Base-by-base conservation (phyloP, 2,329 filamentous ascomycete genomes). In the Chaetomiaceae sp. region DNA sequence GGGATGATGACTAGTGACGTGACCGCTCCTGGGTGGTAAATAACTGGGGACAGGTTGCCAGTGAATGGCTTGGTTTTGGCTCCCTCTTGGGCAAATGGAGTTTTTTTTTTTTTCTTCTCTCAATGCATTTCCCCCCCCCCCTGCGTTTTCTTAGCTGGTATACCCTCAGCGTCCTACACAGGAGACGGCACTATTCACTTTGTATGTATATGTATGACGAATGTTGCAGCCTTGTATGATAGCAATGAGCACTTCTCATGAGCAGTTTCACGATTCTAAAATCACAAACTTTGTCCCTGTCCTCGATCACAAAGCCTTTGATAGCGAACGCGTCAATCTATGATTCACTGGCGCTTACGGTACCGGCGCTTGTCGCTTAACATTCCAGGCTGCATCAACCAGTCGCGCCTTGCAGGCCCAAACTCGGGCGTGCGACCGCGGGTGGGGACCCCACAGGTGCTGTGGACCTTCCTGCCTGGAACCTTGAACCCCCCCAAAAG, bases 1-100 rank as follows among this genome's bases (percentile, higher is more conserved):
- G 76, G 51, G 78, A 80, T 52, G 75, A 77, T 25, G 54, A 51
- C 33, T 38, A 54, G 27, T 41, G 34, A 44, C 48, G 32, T n/a
- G n/a, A n/a, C 33, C 18, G 23, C 14, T 32, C 25, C 25, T 21
- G 14, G 23, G 16, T 34, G 34, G 7, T 29, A 34, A 16, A 40
- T 7, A n/a, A 13, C n/a, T 13, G 23, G 7, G 25, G 34, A 11
- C 6, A 14, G 11, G 16, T 7, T n/a, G n/a, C n/a, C n/a, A n/a
- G n/a, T n/a, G 42, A 11, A 5, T 30, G 16, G 8, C 8, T 18
- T 13, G n/a, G 23, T n/a, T n/a, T n/a, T 29, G 33, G 18, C 7
- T 18, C 3, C 14, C n/a, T n/a, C 25, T 14, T 27, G 23, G 44
- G 44, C 18, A 20, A 30, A 13, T 27, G 43, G 33, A 18, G 18